These are phyloP conservation scores for Medicago ruthenica DNA, from an alignment of 306 rosid species.

Conservation along the genomic window DNA sequence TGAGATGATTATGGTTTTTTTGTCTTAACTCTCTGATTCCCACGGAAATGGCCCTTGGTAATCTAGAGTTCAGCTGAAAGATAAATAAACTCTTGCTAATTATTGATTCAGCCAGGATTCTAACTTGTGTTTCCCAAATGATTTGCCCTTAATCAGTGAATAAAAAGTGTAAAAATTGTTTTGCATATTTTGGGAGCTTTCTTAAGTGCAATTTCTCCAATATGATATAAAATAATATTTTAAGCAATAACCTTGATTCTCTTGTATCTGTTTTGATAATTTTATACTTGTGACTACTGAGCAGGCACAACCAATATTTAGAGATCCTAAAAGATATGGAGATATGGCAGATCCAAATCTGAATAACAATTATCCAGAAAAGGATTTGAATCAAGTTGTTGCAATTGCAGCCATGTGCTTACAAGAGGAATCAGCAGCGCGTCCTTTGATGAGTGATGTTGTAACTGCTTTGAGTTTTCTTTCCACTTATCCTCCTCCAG, in stretches of 20 bases:
- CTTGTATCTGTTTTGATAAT: conserved; percentile 1
- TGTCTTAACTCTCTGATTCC: no score
- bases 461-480: conserved; percentile 82
- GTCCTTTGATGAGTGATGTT: conserved; percentile 89
- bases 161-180: no score
- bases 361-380: conserved; percentile 62
- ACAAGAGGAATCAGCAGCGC: conserved; percentile 84
- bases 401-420: conserved; percentile 95
- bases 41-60: no score
- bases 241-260: background rate
- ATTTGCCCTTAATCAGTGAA: no score
- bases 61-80: no score
- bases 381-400: conserved; percentile 88
- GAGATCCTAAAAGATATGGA: conserved; percentile 77
- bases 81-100: no score
- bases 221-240: no score
- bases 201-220: no score
- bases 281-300: conserved; percentile 26
- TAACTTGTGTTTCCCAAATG: no score
- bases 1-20: no score
- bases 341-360: conserved; percentile 80
- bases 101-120: no score
- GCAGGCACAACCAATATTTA: conserved; percentile 85
- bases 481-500: conserved; percentile 49
- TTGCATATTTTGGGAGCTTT: no score